phyloP scores from a whole-genome alignment of 208 protist genomes.

The Naegleria gruberi region DNA sequence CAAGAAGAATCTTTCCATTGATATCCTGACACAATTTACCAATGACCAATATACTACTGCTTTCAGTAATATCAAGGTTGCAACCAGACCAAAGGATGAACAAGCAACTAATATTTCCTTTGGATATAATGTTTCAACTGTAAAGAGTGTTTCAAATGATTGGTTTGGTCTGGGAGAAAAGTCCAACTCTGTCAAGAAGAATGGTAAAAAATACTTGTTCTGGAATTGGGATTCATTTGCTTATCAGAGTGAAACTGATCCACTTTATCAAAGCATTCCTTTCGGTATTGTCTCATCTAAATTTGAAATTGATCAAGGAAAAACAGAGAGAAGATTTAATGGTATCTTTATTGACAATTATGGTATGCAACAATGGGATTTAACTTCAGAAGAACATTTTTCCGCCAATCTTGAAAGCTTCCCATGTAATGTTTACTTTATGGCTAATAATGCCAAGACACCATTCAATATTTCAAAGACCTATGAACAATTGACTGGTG shows the following conservation, averaged over 20 bases:
- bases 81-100: background rate
- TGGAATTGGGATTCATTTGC: conserved; percentile 2
- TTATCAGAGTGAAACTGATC: background rate
- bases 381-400: background rate
- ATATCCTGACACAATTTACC: background rate
- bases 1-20: background rate
- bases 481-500: conserved; percentile 57
- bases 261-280: background rate
- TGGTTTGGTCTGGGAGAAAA: background rate
- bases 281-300: background rate
- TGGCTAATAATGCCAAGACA: background rate
- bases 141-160: background rate
- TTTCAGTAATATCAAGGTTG: background rate
- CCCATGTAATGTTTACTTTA: background rate
- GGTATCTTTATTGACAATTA: background rate
- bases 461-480: background rate
- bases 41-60: background rate
- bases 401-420: background rate
- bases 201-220: background rate
- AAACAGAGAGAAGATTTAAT: background rate
- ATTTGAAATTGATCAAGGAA: background rate
- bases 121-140: background rate
- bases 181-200: background rate
- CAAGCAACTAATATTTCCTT: background rate
- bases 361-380: background rate